These are phyloP conservation scores for Ensete glaucum DNA, from an alignment of 176 grass and related monocot species.

Conservation along the genomic window DNA sequence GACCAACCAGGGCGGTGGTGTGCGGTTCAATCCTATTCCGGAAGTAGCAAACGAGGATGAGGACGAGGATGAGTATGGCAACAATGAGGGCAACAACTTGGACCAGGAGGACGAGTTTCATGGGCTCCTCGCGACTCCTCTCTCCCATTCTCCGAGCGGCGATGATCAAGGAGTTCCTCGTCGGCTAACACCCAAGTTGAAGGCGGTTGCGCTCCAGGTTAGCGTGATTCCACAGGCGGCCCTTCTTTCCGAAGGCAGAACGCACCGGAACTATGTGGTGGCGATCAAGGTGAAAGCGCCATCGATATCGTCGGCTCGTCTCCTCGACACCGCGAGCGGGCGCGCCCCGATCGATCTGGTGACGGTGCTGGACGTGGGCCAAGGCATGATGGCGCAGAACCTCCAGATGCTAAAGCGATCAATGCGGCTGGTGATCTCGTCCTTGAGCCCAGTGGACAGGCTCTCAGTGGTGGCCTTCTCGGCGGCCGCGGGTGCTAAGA, in stretches of 20 bases:
- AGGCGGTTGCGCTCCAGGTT: constrained; percentile 23
- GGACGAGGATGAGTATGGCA: constrained; percentile 13
- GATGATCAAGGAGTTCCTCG: constrained; percentile 12
- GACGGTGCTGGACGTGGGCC: constrained; percentile 76
- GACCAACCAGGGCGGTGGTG: constrained; percentile 18
- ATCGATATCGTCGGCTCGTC: constrained; percentile 15
- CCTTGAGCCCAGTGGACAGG: constrained; percentile 58
- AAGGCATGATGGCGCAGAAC: constrained; percentile 82
- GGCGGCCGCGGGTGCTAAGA: constrained; percentile 56
- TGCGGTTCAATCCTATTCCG: constrained; percentile 75
- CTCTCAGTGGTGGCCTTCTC: constrained; percentile 90
- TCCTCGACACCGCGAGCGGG: constrained; percentile 17
- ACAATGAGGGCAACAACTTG: constrained; percentile 31
- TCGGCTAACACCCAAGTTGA: not conserved
- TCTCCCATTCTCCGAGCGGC: too few relatives aligned
- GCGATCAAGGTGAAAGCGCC: constrained; percentile 77
- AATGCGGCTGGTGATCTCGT: constrained; percentile 62
- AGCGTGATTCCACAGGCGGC: constrained; percentile 47
- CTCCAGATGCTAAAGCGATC: constrained; percentile 81
- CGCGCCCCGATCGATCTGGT: constrained; percentile 67
- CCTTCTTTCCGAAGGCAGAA: constrained; percentile 41
- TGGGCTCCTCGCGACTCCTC: too few relatives aligned
- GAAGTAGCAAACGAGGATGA: constrained; percentile 54
- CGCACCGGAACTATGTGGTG: constrained; percentile 74
- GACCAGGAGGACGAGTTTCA: too few relatives aligned